Conservation (phyloP, 257 asterid species). For the Fraxinus pennsylvanica region DNA sequence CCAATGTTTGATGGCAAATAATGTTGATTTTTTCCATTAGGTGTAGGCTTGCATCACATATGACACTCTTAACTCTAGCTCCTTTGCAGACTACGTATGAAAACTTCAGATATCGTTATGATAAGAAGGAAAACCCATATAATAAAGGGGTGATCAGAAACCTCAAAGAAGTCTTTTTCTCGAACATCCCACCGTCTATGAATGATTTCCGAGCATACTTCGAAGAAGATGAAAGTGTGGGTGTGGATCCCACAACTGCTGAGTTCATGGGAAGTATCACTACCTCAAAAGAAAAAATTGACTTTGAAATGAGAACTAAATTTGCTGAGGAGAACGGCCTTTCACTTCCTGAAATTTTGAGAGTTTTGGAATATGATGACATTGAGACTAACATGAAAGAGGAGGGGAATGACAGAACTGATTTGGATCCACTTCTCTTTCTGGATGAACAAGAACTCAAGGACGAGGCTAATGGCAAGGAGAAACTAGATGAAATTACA, state of each 20-base stretch:
- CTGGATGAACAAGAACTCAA: conserved; percentile 42
- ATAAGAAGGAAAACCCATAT: conserved; percentile 83
- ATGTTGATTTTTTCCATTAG: not conserved
- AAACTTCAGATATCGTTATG: conserved; percentile 82
- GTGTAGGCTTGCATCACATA: not conserved
- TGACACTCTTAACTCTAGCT: not conserved
- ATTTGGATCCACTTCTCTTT: conserved; percentile 32
- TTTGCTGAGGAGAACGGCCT: conserved; percentile 45
- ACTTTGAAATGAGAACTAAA: conserved; percentile 68
- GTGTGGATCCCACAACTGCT: conserved; percentile 39
- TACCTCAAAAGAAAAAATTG: conserved; percentile 71
- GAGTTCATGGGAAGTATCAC: conserved; percentile 36
- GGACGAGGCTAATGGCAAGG: conserved; percentile 27
- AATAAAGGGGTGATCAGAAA: conserved; percentile 70
- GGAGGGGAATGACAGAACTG: conserved; percentile 45
- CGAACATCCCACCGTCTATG: conserved; percentile 68
- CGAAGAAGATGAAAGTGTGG: conserved; percentile 53
- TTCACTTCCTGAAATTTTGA: conserved; percentile 64
- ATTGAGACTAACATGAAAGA: conserved; percentile 44
- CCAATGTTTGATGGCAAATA: not conserved
- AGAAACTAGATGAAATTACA: conserved; percentile 27
- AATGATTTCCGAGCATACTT: conserved; percentile 60
- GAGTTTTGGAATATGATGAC: conserved; percentile 56
- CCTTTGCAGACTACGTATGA: conserved; percentile 85
- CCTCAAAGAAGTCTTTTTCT: conserved; percentile 68